Evolutionary conservation across 1,284 basidiomycete species (phyloP), one percentile per base, ranked within the genome.

Genomic region (Lignosus rhinocerotis): DNA sequence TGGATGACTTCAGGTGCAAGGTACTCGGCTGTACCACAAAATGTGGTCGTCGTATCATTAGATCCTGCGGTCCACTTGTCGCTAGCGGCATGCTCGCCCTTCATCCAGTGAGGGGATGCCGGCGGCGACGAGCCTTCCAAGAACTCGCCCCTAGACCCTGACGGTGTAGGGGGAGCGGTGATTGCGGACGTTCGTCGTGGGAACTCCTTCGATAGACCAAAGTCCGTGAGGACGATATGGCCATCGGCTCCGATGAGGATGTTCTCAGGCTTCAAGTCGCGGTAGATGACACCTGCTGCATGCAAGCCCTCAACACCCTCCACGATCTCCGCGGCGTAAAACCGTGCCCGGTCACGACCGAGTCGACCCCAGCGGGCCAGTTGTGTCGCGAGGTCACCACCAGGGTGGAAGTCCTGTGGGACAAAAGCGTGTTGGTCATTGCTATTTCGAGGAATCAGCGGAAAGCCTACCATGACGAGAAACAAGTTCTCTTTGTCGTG

Each of bases 321-420:
- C 12, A 94, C 93, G 60, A 98, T 96, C 75, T 98, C 96, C 16
- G 93, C 92, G 25, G 94, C 93, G 69, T 98, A 98, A 76, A 98
- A 98, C 43, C 96, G 81, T 4, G 96, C 94, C 38, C 95, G 86
- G 70, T 97, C 93, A 21, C 93, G 86, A 1, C 95, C 95, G 14
- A 98, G 78, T 51, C 93, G 83, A 12, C 96, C 95, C 91, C 94
- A 96, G 44, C 94, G 85, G 52, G 94, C 94, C 61, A 98, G 87
- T 74, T 98, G 96, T 12, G 96, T 98, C 8, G 96, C 96, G 43
- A 98, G 83, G 74, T 98, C 96, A 53, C 96, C 96, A 44, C 96
- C 96, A 39, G 94, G 93, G 69, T 97, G 94, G 76, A 97, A 97
- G 73, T 97, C 94, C 89, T 89, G 60, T 51, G 46, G 49, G 55